These are phyloP conservation scores for Cochlearia excelsa DNA, from an alignment of 345 rosid species.

Conservation along the genomic window DNA sequence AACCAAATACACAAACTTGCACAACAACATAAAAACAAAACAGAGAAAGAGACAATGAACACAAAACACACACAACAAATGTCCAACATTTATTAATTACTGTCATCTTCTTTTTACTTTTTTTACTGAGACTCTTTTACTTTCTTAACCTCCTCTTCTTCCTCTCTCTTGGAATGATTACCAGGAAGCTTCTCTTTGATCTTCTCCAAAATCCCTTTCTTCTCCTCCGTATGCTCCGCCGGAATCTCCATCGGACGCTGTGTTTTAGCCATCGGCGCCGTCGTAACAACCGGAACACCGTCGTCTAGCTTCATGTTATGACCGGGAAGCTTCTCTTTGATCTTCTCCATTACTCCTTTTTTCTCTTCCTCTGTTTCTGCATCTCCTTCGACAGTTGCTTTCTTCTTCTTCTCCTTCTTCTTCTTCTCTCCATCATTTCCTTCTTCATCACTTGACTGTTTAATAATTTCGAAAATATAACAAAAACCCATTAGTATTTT, in stretches of 20 bases:
- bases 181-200: conserved; percentile 87
- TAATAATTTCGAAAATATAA: no score
- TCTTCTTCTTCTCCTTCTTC: conserved; percentile 42
- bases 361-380: conserved; percentile 51
- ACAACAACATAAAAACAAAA: no score
- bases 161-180: conserved; percentile 50
- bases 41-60: no score
- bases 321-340: conserved; percentile 62
- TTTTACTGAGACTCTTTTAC: conserved; percentile 24
- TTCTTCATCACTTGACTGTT: conserved; percentile 76
- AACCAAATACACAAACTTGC: no score
- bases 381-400: conserved; percentile 31
- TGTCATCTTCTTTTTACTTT: no score
- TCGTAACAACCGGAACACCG: neutral
- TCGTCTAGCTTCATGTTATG: conserved; percentile 25
- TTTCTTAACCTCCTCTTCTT: conserved; percentile 39
- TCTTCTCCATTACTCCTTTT: conserved; percentile 55
- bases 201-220: conserved; percentile 76
- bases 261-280: neutral
- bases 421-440: conserved; percentile 51
- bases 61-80: no score
- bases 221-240: conserved; percentile 38
- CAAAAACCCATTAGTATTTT: no score
- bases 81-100: no score
- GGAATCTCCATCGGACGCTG: conserved; percentile 6